Evolutionary conservation across 805 yeast species (phyloP), one percentile per base, ranked within the genome.

Genomic region (Hanseniaspora occidentalis): DNA sequence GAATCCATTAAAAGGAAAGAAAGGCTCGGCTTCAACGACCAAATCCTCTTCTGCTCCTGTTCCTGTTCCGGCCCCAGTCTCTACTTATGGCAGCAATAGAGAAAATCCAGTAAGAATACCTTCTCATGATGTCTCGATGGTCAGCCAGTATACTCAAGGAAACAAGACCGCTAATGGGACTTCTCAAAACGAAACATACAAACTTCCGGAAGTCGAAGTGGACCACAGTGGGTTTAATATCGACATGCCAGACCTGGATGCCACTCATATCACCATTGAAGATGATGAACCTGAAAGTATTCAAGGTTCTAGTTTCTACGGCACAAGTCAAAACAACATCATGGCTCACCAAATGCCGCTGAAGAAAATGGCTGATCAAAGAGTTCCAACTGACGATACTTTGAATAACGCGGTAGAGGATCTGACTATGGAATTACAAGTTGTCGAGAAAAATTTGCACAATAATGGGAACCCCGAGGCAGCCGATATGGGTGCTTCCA

Each of bases 211-310:
- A 22, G 41, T 38, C 9, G 24, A 38, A 19, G 34, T 42, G 19
- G 36, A 35, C 31, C 37, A 31, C 16, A 38, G 41, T 37, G 39
- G 27, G 5, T 42, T 42, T 14, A 23, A 31, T 4, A 42, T 42
- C 23, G 44, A 42, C 20, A 10, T 42, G 13, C 44, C 44, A 8
- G 41, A 35, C 31, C 27, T 42, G 13, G 44, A 42, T 37, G 39
- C 41, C 8, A 35, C 41, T 4, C 44, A 42, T 18, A 38, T 42
- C 4, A 37, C 37, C 6, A 37, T 41, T 35, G 36, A 29, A 29
- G 33, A 41, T 37, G 41, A 36, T 6, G 21, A 21, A 8, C 18
- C 11, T 17, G 25, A 35, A 9, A 10, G 6, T 7, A 19, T n/a
- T 6, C n/a, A 31, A 9, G 34, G 34, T 5, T 34, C 27, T 5